These are phyloP conservation scores for Pyricularia sp. DNA, from an alignment of 2,329 filamentous ascomycete species.

Conservation along the genomic window DNA sequence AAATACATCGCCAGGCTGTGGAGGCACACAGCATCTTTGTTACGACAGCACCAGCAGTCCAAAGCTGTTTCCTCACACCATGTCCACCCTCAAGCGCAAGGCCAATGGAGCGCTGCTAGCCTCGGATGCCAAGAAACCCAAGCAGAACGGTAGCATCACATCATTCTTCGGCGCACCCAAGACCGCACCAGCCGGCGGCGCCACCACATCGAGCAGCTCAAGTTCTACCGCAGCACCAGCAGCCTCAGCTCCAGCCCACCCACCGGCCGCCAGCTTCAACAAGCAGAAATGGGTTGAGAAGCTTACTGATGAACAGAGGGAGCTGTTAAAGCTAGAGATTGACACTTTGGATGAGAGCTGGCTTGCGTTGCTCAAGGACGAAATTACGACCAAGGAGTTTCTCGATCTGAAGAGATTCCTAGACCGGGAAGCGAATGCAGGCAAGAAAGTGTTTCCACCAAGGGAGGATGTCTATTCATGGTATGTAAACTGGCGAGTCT, in stretches of 20 bases:
- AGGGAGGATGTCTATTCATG: constrained; percentile 87
- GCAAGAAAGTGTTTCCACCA: constrained; percentile 77
- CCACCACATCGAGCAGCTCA: constrained; percentile 6
- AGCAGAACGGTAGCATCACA: constrained; percentile 66
- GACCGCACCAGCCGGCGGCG: constrained; percentile 11
- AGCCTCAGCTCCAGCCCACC: constrained; percentile 9
- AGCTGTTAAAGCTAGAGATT: constrained; percentile 78
- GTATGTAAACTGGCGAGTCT: constrained; percentile 32
- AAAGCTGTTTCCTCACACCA: constrained; percentile 13
- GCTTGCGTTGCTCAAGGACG: constrained; percentile 79
- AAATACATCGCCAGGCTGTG: not conserved
- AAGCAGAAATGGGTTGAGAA: constrained; percentile 80
- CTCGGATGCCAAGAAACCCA: constrained; percentile 54
- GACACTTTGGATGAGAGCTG: constrained; percentile 85
- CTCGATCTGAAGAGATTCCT: constrained; percentile 80
- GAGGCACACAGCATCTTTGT: not conserved
- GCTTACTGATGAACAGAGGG: constrained; percentile 68
- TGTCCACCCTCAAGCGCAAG: constrained; percentile 56
- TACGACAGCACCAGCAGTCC: not conserved
- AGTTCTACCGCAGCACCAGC: constrained; percentile 11
- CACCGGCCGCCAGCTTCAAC: constrained; percentile 46
- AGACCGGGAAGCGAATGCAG: constrained; percentile 57
- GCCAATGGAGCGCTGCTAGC: constrained; percentile 29
- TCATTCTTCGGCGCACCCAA: constrained; percentile 77
- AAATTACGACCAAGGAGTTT: constrained; percentile 67